Conservation (phyloP, 2,329 filamentous ascomycete genomes). For the Erysiphe pulchra region DNA sequence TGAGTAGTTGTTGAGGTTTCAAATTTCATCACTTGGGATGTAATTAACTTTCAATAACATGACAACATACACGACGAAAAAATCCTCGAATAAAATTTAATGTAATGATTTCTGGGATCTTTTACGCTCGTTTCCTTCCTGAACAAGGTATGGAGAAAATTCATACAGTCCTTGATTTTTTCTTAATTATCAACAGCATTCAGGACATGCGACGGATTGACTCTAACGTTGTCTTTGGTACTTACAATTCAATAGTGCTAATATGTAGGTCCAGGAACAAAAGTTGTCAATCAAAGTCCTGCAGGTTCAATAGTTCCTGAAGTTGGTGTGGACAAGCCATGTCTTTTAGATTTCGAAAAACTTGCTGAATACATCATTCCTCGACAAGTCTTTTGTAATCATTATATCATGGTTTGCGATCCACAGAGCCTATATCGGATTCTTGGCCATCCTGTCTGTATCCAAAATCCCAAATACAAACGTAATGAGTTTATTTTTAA, state of each 20-base stretch:
- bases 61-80: too few species aligned
- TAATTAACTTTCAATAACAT: too few species aligned
- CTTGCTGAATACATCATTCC: conserved; percentile 87
- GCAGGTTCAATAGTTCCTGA: conserved; percentile 32
- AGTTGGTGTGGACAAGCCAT: conserved; percentile 23
- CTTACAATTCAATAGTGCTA: neutral
- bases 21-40: too few species aligned
- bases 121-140: conserved; percentile 43
- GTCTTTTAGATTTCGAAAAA: conserved; percentile 63
- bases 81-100: neutral
- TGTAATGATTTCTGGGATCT: conserved; percentile 41
- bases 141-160: conserved; percentile 25
- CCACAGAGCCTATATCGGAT: conserved; percentile 46
- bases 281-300: conserved; percentile 35
- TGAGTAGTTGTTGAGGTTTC: too few species aligned
- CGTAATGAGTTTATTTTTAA: conserved; percentile 98
- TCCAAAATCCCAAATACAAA: conserved; percentile 57
- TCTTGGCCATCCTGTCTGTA: conserved; percentile 71
- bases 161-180: too few species aligned
- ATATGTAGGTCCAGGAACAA: conserved; percentile 21
- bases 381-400: conserved; percentile 82
- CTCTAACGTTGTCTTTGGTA: neutral
- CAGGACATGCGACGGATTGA: too few species aligned
- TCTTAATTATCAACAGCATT: too few species aligned
- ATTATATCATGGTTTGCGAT: conserved; percentile 57